Evolutionary conservation across 768 basidiomycete species (phyloP).

Genomic region (Lyophyllum shimeji): DNA sequence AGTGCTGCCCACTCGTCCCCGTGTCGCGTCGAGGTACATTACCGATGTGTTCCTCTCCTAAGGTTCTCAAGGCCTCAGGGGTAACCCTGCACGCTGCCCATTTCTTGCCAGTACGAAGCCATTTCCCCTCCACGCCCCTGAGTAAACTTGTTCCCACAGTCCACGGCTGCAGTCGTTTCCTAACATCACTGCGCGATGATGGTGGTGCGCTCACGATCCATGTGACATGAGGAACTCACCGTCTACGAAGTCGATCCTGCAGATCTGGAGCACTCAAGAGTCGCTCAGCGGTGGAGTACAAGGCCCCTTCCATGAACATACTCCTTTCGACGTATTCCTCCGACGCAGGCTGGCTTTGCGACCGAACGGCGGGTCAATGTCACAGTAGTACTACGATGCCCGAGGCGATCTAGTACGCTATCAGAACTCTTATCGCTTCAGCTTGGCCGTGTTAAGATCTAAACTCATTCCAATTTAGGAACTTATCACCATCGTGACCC

Average conservation of each 20-base stretch:
- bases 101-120: neutral
- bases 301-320: too few species aligned
- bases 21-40: too few species aligned
- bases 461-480: constrained; percentile 1
- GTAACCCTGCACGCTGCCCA: too few species aligned
- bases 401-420: neutral
- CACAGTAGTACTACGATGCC: neutral
- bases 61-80: too few species aligned
- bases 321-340: too few species aligned
- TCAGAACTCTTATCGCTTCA: constrained; percentile 2
- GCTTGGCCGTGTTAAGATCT: constrained; percentile 16
- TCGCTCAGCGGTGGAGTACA: too few species aligned
- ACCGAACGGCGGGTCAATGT: neutral
- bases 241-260: neutral
- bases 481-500: constrained; percentile 17
- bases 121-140: neutral
- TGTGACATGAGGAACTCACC: too few species aligned
- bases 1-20: too few species aligned
- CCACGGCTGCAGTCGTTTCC: neutral
- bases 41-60: too few species aligned
- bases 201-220: neutral
- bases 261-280: neutral
- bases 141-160: neutral
- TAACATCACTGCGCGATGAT: neutral
- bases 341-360: neutral